Base-by-base conservation (phyloP, 2,329 filamentous ascomycete species). In the Eurotiales sp. region DNA sequence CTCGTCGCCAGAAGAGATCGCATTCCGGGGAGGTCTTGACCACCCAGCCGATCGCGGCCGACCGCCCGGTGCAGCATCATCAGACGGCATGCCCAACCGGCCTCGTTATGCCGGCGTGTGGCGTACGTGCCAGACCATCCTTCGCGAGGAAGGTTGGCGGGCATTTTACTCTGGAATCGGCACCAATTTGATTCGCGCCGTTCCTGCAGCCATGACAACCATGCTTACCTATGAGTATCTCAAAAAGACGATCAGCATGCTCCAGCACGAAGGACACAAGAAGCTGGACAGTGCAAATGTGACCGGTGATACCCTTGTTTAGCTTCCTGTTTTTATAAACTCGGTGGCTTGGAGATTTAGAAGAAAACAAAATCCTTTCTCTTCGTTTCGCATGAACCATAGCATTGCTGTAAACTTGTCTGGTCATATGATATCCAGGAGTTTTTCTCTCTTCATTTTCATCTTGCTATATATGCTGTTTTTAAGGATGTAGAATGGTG, bases 91-190 rank as follows among this genome's bases (percentile, higher is more conserved):
- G 77, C 72, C 73, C 49, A 78, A 79, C 55, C 61, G 71, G 56
- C 66, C 70, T 56, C 71, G 76, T 53, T 97, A 99, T 67, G 80
- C 77, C 58, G 93, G 93, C 40, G 82, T 96, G 29, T 69, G 91
- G 40, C 84, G 81, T 64, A 96, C 92, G 0, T 92, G 87, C 68
- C 83, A 84, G 56, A 91, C 85, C 2, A 97, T 99, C 55, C 74
- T 96, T 32, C 77, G 76, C 29, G 93, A 99, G 69, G 93, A 99
- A 70, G 93, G 93, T 6, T 96, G 92, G 91, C 81, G 87, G 56
- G 92, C 92, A 3, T 97, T 99, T 63, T 99, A 99, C 68, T 92
- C 91, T 21, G 93, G 93, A 30, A 90, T 99, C 78, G 93, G 93
- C 32, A 96, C 92, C 44, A 99, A 99, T 72, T 88, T 99, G 83